These are phyloP conservation scores for Iberis pinnata DNA, from an alignment of 345 rosid genomes.

Conservation along the genomic window DNA sequence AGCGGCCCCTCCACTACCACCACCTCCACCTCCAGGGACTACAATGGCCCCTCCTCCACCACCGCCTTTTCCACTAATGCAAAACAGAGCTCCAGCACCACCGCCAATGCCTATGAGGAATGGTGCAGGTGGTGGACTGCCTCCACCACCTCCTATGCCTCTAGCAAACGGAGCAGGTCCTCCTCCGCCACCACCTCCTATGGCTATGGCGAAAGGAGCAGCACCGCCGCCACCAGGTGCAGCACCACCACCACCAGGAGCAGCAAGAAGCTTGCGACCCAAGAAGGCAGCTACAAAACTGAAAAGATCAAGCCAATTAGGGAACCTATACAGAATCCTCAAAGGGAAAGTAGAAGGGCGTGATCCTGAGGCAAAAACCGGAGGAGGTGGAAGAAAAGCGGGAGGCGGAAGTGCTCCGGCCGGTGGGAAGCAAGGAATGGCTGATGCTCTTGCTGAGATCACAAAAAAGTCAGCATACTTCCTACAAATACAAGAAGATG, in stretches of 20 bases:
- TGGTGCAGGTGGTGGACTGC: slow-evolving; percentile 41
- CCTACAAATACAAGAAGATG: slow-evolving; percentile 82
- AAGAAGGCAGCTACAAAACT: slow-evolving; percentile 63
- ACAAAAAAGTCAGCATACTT: slow-evolving; percentile 92
- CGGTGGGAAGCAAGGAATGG: slow-evolving; percentile 87
- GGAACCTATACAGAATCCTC: slow-evolving; percentile 60
- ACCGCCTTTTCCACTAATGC: not conserved
- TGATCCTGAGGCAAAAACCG: slow-evolving; percentile 33
- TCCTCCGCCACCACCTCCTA: slow-evolving; percentile 50
- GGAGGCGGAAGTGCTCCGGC: slow-evolving; percentile 17
- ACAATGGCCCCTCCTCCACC: slow-evolving; percentile 26
- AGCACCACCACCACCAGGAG: slow-evolving; percentile 66
- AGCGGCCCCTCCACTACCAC: slow-evolving; percentile 10
- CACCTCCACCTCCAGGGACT: slow-evolving; percentile 16
- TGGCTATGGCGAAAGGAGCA: slow-evolving; percentile 32
- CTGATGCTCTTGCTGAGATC: slow-evolving; percentile 94
- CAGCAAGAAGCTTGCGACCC: slow-evolving; percentile 52
- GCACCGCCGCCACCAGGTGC: slow-evolving; percentile 64
- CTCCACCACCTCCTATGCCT: slow-evolving; percentile 54
- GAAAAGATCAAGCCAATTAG: slow-evolving; percentile 75
- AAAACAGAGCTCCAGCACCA: slow-evolving; percentile 33
- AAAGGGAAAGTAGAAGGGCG: slow-evolving; percentile 75
- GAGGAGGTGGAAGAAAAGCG: slow-evolving; percentile 35
- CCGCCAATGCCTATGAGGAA: slow-evolving; percentile 29
- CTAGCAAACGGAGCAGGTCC: slow-evolving; percentile 36